Base-by-base conservation (phyloP, 441 rosid genomes). In the Populus hybrid region DNA sequence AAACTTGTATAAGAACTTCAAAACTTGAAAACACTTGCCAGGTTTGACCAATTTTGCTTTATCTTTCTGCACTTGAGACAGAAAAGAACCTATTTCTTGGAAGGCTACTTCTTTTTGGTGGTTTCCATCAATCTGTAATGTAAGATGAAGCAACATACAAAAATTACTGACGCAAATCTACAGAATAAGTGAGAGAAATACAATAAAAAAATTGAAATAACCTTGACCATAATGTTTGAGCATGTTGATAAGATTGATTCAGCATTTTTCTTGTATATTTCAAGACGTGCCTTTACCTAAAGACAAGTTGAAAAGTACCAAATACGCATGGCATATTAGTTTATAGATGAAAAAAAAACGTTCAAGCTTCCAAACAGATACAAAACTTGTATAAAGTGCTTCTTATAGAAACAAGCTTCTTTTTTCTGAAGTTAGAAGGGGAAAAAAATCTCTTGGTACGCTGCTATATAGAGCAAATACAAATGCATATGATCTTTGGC, bases 251-350 rank as follows among this genome's bases (percentile, higher is more conserved):
- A 76, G 79, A 91, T 86, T 23, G 97, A 87, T 82, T 90, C 88
- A 12, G 88, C 94, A 79, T 95, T 91, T 83, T 89, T 82, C 82
- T 91, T 92, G 89, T 92, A 93, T 87, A 90, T 89, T 81, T 93
- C 87, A 77, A 95, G 77, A 6, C 97, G 92, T 46, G 94, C 83
- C 83, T 89, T 95, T n/a, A 87, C 98, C 99, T 92, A 40, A 32
- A 80, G 42, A 69, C 50, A 79, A 76, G 59, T 23, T 68, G 57
- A 21, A 79, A 23, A 78, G 65, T 79, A 34, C 57, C 66, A 73
- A 66, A 74, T 63, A 42, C 65, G 65, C 1, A 53, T 50, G 42
- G 42, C 42, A 38, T 38, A 38, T 38, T 38, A 78, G 26, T 77
- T 5, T 70, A 12, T 71, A 67, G 46, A 69, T 18, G n/a, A 46